These are phyloP conservation scores for Pseudoturritis turrita DNA, from an alignment of 345 rosid species.

Conservation along the genomic window DNA sequence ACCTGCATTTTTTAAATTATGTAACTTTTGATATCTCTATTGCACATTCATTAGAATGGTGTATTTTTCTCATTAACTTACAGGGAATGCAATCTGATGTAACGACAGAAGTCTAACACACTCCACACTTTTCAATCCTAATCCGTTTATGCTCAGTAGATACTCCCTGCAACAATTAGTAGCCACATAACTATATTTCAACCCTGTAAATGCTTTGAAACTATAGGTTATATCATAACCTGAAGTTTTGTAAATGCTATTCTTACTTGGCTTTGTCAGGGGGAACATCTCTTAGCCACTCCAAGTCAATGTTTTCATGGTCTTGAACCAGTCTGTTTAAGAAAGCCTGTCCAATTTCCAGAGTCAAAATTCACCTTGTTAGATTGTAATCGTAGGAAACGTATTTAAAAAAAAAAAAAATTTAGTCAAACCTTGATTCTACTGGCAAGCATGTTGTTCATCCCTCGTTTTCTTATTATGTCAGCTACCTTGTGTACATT, in stretches of 20 bases:
- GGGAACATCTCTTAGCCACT: constrained; percentile 85
- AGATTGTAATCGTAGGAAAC: too few species aligned
- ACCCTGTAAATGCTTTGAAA: background rate
- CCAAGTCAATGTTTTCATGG: constrained; percentile 72
- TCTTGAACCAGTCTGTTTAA: constrained; percentile 60
- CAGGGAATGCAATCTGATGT: constrained; percentile 90
- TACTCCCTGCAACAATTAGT: constrained; percentile 53
- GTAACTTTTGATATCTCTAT: background rate
- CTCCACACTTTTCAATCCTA: constrained; percentile 88
- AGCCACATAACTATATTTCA: background rate
- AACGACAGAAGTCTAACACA: constrained; percentile 89
- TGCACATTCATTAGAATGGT: background rate
- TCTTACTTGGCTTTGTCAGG: constrained; percentile 87
- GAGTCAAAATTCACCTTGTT: background rate
- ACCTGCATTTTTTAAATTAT: constrained; percentile 38
- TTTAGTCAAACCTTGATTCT: constrained; percentile 61
- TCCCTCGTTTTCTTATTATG: constrained; percentile 67
- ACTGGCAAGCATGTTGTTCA: constrained; percentile 67
- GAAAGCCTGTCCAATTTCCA: constrained; percentile 57
- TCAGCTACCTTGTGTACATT: constrained; percentile 49
- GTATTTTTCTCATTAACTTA: constrained; percentile 34
- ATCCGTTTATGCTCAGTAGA: constrained; percentile 70
- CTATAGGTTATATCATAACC: background rate
- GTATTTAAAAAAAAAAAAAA: background rate
- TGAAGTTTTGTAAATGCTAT: background rate